Conservation (phyloP, 768 basidiomycete genomes). For the Suillus fuscotomentosus region DNA sequence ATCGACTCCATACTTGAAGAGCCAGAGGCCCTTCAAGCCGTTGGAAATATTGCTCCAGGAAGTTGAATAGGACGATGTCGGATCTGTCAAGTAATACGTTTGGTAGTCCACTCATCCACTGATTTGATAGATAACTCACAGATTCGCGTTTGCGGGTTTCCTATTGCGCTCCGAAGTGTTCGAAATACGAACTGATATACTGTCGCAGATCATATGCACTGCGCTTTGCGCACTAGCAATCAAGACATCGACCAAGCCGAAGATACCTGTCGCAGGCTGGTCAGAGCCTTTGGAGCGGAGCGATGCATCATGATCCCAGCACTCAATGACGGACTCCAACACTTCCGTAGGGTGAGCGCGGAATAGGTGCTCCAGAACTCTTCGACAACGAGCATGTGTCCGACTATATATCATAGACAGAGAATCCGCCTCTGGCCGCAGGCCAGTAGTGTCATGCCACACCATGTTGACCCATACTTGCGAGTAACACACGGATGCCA, state of each 20-base stretch:
- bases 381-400: conserved; percentile 65
- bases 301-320: conserved; percentile 65
- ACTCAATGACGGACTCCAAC: conserved; percentile 78
- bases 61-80: conserved; percentile 73
- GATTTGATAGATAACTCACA: conserved; percentile 45
- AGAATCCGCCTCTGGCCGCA: conserved; percentile 64
- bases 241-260: conserved; percentile 82
- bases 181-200: conserved; percentile 61
- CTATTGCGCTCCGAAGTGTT: conserved; percentile 55
- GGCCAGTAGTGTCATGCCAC: conserved; percentile 45
- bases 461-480: conserved; percentile 66
- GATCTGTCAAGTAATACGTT: conserved; percentile 42
- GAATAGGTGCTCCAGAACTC: conserved; percentile 85
- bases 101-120: not conserved
- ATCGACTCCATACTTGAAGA: conserved; percentile 87
- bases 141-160: conserved; percentile 61
- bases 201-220: conserved; percentile 88
- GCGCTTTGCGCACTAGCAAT: conserved; percentile 82
- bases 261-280: conserved; percentile 51
- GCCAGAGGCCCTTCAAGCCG: conserved; percentile 89
- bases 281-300: conserved; percentile 44
- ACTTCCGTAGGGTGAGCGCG: conserved; percentile 78
- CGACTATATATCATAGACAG: conserved; percentile 65
- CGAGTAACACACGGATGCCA: conserved; percentile 73
- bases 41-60: conserved; percentile 82